Conservation (phyloP, 1,284 basidiomycete genomes). For the Takashimella koratensis region DNA sequence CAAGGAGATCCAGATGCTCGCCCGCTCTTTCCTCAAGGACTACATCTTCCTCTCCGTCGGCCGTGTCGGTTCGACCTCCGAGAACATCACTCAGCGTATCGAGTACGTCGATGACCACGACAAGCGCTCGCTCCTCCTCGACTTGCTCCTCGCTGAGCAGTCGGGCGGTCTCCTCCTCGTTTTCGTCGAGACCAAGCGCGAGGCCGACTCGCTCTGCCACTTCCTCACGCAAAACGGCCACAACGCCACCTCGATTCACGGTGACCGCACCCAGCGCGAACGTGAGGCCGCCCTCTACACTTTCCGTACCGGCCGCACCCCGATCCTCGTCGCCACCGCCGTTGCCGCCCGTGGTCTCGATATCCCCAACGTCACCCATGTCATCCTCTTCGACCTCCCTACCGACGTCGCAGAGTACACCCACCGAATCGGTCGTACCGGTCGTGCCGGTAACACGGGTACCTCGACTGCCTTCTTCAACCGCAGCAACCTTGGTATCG, state of each 20-base stretch:
- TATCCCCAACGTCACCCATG: conserved; percentile 98
- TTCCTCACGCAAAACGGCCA: conserved; percentile 84
- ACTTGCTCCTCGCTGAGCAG: conserved; percentile 79
- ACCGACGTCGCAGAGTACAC: conserved; percentile 99
- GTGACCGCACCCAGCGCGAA: conserved; percentile 95
- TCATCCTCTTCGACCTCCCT: conserved; percentile 93
- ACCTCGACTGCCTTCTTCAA: conserved; percentile 93
- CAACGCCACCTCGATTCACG: conserved; percentile 94
- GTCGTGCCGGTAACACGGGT: conserved; percentile 98
- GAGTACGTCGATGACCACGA: conserved; percentile 98
- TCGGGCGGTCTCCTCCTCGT: conserved; percentile 81
- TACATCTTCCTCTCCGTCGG: conserved; percentile 99
- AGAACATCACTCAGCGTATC: conserved; percentile 99
- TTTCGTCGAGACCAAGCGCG: conserved; percentile 99
- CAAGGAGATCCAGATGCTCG: conserved; percentile 96
- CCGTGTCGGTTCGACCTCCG: conserved; percentile 95
- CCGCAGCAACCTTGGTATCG: conserved; percentile 85
- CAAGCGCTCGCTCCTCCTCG: conserved; percentile 94
- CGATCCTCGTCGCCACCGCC: conserved; percentile 95
- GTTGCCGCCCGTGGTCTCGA: conserved; percentile 98
- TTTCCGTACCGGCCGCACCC: conserved; percentile 91
- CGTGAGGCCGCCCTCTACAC: conserved; percentile 93
- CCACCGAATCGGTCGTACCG: conserved; percentile 97
- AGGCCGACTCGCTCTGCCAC: conserved; percentile 97
- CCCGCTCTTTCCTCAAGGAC: conserved; percentile 87